A percentile compares a stretch with the other conserved stretches of the same genome.
These are phyloP conservation scores for Leishmania arabica DNA, from an alignment of 208 protist species.

Conservation along the genomic window DNA sequence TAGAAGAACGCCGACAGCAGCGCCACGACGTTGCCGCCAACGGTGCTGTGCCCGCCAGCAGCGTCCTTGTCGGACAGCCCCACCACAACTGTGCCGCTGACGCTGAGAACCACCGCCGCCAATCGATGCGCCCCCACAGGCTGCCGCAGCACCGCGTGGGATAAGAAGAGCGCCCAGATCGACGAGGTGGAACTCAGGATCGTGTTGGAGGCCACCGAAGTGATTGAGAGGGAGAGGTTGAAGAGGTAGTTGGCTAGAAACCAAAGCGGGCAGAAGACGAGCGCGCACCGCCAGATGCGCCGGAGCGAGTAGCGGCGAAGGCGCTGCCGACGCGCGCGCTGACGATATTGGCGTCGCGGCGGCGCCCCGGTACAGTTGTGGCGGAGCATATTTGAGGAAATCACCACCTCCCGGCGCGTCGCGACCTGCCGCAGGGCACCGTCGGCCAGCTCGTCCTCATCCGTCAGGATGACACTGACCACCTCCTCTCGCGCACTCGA, in stretches of 20 bases:
- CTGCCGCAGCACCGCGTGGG: conserved; percentile 72
- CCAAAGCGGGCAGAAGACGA: conserved; percentile 88
- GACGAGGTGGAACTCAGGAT: conserved; percentile 86
- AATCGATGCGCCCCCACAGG: conserved; percentile 48
- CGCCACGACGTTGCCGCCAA: conserved; percentile 70
- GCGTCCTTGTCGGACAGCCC: conserved; percentile 54
- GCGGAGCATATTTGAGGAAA: conserved; percentile 18
- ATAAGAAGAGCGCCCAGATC: conserved; percentile 87
- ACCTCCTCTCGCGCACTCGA: conserved; percentile 35
- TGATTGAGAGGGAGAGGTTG: conserved; percentile 86
- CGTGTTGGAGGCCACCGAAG: conserved; percentile 90
- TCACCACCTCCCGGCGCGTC: conserved; percentile 1
- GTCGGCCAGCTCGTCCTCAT: conserved; percentile 15
- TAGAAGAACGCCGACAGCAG: conserved; percentile 89
- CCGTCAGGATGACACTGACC: conserved; percentile 32
- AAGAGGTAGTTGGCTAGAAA: conserved; percentile 92
- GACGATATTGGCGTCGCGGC: conserved; percentile 13
- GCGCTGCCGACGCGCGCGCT: conserved; percentile 43
- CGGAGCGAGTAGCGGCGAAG: conserved; percentile 66
- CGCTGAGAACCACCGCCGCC: conserved; percentile 60
- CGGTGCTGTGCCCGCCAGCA: conserved; percentile 29
- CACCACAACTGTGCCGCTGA: conserved; percentile 74
- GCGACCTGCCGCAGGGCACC: conserved; percentile 6
- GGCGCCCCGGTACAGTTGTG: conserved; percentile 1
- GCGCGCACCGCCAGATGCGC: conserved; percentile 72